phyloP scores from a whole-genome alignment of 768 basidiomycete genomes.

The Lactarius vividus region DNA sequence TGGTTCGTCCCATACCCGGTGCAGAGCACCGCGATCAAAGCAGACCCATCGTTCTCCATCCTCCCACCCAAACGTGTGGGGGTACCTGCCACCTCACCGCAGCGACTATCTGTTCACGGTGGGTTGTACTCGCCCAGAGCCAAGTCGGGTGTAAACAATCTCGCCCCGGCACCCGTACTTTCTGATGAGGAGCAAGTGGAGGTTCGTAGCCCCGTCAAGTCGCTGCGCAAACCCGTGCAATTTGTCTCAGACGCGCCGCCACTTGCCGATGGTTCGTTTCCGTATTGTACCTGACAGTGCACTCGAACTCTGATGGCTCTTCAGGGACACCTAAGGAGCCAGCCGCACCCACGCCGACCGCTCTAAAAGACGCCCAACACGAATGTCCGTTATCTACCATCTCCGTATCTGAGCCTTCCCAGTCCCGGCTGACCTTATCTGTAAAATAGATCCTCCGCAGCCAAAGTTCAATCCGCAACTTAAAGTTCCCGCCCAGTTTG shows the following conservation, averaged over 20 bases:
- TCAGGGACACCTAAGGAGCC: not conserved
- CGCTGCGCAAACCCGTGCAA: not conserved
- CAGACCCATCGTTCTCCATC: slow-evolving; percentile 20
- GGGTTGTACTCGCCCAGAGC: not conserved
- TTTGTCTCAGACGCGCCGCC: not conserved
- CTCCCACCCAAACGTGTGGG: slow-evolving; percentile 9
- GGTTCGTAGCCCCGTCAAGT: not conserved
- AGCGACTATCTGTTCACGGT: not conserved
- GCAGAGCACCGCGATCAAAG: slow-evolving; percentile 1
- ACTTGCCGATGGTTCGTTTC: slow-evolving; percentile 3
- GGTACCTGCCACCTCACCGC: not conserved
- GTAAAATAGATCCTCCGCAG: not conserved
- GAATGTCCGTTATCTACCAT: slow-evolving; percentile 1
- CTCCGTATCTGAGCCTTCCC: not conserved
- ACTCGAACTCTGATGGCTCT: not conserved
- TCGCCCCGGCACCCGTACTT: not conserved
- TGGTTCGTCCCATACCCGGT: not conserved
- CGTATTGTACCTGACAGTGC: not conserved
- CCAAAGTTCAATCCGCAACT: slow-evolving; percentile 8
- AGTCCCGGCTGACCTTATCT: not conserved
- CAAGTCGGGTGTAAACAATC: slow-evolving; percentile 2
- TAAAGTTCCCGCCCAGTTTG: not conserved
- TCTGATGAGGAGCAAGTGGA: slow-evolving; percentile 14
- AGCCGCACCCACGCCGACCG: not conserved
- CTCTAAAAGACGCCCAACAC: not conserved